A percentile compares a stretch with the other conserved stretches of the same genome.
Evolutionary conservation across 2,329 filamentous ascomycete genomes (phyloP).

Genomic region (Madurella mycetomatis): DNA sequence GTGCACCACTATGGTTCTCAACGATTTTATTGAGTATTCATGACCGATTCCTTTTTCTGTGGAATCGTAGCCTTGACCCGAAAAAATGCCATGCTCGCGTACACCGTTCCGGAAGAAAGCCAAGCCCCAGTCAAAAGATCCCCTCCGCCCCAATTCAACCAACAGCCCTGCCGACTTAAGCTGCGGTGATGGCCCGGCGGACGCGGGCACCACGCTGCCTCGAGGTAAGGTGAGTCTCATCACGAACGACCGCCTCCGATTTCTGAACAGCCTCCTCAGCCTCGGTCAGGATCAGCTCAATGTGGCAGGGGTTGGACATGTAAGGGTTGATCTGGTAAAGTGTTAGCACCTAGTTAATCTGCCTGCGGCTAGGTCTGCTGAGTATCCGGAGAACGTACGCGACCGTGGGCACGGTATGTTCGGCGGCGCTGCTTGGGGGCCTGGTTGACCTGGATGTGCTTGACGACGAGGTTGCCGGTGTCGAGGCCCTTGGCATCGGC

Average conservation of each 20-base stretch:
- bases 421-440: conserved; percentile 98
- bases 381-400: conserved; percentile 64
- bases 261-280: conserved; percentile 94
- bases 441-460: conserved; percentile 99
- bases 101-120: conserved; percentile 34
- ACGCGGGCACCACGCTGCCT: conserved; percentile 80
- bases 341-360: conserved; percentile 26
- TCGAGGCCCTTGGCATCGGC: conserved; percentile 96
- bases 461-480: conserved; percentile 94
- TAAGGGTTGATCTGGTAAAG: conserved; percentile 92
- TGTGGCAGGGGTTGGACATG: conserved; percentile 99
- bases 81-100: conserved; percentile 37
- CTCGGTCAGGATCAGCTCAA: conserved; percentile 99
- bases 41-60: conserved; percentile 29
- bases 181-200: conserved; percentile 61
- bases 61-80: conserved; percentile 35
- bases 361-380: background rate
- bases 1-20: conserved; percentile 24
- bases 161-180: conserved; percentile 41
- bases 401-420: conserved; percentile 99
- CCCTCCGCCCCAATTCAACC: conserved; percentile 30
- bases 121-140: conserved; percentile 38
- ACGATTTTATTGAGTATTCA: conserved; percentile 30
- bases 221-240: conserved; percentile 69
- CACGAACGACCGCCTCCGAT: conserved; percentile 64